phyloP scores from a whole-genome alignment of 1,284 basidiomycete species.

The Sparassis latifolia region DNA sequence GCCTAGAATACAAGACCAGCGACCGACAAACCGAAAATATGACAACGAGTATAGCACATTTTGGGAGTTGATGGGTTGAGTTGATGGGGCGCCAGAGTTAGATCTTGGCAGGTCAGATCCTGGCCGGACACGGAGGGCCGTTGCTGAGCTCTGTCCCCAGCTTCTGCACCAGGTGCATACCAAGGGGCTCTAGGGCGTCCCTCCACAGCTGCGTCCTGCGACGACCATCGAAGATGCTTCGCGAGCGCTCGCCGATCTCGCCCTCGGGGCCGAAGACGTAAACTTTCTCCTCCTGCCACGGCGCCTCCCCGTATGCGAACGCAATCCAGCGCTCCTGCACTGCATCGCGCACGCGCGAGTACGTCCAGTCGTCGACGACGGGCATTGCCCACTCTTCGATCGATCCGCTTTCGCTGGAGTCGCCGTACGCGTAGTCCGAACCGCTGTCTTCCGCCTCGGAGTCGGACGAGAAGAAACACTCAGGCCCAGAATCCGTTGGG shows the following conservation, averaged over 20 bases:
- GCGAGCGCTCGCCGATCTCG: conserved; percentile 55
- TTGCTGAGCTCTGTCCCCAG: conserved; percentile 65
- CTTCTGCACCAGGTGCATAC: conserved; percentile 59
- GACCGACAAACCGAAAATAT: no score
- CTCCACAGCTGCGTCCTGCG: conserved; percentile 48
- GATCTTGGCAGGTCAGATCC: no score
- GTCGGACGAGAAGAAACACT: conserved; percentile 15
- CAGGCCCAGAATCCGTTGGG: conserved; percentile 3
- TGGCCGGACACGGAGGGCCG: conserved; percentile 35
- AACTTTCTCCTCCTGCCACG: conserved; percentile 61
- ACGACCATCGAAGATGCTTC: conserved; percentile 47
- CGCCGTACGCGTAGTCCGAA: conserved; percentile 19
- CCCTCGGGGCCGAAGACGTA: conserved; percentile 73
- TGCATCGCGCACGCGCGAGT: conserved; percentile 55
- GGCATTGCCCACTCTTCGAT: conserved; percentile 37
- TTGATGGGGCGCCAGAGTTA: no score
- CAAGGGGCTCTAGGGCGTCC: conserved; percentile 58
- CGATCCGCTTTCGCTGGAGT: conserved; percentile 8
- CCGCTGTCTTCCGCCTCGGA: conserved; percentile 12
- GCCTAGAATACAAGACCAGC: no score
- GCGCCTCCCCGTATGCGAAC: conserved; percentile 66
- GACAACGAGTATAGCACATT: no score
- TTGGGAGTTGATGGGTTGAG: no score
- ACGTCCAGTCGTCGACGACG: conserved; percentile 57
- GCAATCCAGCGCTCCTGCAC: conserved; percentile 66